These are phyloP conservation scores for Blastocystis hominis DNA, from an alignment of 352 stramenopile species.

Conservation along the genomic window DNA sequence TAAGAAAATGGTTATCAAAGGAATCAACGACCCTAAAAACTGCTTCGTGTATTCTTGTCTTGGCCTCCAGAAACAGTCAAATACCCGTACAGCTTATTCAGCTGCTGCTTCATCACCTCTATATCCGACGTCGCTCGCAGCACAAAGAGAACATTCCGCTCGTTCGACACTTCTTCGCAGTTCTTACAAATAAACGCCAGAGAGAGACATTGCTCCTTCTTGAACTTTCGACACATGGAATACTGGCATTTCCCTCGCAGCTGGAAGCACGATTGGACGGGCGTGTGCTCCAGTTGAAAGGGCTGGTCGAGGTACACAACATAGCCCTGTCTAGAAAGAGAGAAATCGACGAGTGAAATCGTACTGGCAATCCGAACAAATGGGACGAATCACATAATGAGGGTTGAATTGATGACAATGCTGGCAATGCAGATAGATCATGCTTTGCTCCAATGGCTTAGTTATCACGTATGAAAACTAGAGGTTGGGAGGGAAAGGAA, in stretches of 20 bases:
- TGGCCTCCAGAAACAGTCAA: background rate
- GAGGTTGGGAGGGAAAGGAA: background rate
- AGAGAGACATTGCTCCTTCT: background rate
- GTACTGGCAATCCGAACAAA: slow-evolving; percentile 24
- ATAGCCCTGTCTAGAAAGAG: background rate
- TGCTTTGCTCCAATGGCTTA: background rate
- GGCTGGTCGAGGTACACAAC: background rate
- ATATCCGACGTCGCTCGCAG: background rate
- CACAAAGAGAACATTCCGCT: background rate
- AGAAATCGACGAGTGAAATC: background rate
- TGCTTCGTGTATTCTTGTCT: background rate
- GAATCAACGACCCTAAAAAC: too few relatives aligned
- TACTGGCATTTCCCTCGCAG: background rate
- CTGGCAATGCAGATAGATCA: slow-evolving; percentile 17
- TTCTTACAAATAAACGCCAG: slow-evolving; percentile 40
- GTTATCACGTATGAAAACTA: background rate
- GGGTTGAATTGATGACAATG: background rate
- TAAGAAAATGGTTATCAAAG: too few relatives aligned
- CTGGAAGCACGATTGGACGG: background rate
- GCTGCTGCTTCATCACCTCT: background rate
- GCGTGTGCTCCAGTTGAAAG: background rate
- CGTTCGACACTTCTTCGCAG: background rate
- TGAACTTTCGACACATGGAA: background rate
- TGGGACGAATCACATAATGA: background rate
- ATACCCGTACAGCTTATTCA: slow-evolving; percentile 39